Percentiles rank a stretch among this genome's conserved stretches.
phyloP scores from a whole-genome alignment of 306 rosid species.

The Elaeagnus macrophylla region DNA sequence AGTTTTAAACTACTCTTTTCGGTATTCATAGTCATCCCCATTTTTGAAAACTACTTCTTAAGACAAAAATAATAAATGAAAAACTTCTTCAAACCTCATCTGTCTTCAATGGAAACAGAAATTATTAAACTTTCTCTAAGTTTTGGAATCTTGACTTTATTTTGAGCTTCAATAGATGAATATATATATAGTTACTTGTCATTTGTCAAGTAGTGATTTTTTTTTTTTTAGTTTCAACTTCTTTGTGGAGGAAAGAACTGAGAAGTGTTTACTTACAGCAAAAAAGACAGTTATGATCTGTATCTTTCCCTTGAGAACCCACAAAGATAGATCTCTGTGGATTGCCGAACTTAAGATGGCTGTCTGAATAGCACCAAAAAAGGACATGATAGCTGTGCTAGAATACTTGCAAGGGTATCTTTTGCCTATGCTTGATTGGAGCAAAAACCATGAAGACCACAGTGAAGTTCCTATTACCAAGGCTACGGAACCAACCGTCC shows the following conservation, averaged over 20 bases:
- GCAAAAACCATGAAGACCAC: constrained; percentile 81
- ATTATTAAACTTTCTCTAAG: too few relatives aligned
- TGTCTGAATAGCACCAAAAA: constrained; percentile 79
- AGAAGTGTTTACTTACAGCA: constrained; percentile 44
- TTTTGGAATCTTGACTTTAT: too few relatives aligned
- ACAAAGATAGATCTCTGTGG: constrained; percentile 36
- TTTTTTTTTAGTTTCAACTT: not conserved
- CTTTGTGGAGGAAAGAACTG: not conserved
- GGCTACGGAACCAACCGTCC: constrained; percentile 68
- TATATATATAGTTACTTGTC: too few relatives aligned
- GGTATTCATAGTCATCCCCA: too few relatives aligned
- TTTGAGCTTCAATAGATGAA: too few relatives aligned
- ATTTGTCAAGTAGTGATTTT: too few relatives aligned
- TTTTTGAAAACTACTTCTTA: too few relatives aligned
- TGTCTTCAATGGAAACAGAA: too few relatives aligned
- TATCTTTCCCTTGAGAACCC: constrained; percentile 61
- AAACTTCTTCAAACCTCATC: too few relatives aligned
- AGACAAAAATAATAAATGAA: too few relatives aligned
- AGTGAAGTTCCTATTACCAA: constrained; percentile 51
- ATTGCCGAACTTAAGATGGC: constrained; percentile 49
- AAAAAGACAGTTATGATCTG: constrained; percentile 50
- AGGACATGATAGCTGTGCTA: constrained; percentile 78
- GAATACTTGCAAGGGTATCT: constrained; percentile 74
- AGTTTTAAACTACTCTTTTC: too few relatives aligned
- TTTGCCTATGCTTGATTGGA: constrained; percentile 64